phyloP scores from a whole-genome alignment of 805 yeast species.

The Pichia ethanolica region DNA sequence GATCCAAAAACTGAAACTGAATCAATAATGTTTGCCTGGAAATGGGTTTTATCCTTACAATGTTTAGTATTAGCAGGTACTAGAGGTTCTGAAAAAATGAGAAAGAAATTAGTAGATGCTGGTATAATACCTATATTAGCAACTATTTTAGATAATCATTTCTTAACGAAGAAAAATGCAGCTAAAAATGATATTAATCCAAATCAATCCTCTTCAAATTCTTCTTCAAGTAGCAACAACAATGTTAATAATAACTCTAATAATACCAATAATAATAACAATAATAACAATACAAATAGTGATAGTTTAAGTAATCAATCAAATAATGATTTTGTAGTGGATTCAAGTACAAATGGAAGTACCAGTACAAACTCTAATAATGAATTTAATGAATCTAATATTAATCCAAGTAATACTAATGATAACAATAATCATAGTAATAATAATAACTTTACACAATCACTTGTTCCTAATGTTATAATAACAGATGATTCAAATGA shows the following conservation, averaged over 20 bases:
- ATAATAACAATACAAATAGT: neutral
- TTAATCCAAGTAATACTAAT: too few species aligned
- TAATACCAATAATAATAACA: neutral
- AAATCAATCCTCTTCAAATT: neutral
- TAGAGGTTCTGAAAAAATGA: constrained; percentile 79
- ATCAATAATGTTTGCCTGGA: constrained; percentile 74
- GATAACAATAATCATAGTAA: too few species aligned
- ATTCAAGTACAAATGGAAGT: too few species aligned
- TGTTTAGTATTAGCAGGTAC: constrained; percentile 88
- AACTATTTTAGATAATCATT: constrained; percentile 83
- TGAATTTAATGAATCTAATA: too few species aligned
- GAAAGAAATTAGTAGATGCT: constrained; percentile 83
- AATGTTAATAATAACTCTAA: too few species aligned
- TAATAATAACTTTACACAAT: neutral
- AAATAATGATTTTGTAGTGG: neutral
- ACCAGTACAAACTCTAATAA: too few species aligned
- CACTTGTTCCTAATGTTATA: neutral
- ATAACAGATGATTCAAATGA: constrained; percentile 14
- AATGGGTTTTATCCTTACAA: constrained; percentile 93
- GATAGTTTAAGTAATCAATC: neutral
- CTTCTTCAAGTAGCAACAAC: too few species aligned
- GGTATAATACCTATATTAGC: constrained; percentile 89
- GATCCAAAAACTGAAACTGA: constrained; percentile 26
- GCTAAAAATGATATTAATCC: neutral
- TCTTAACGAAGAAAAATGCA: constrained; percentile 28